Base-by-base conservation (phyloP, 2,329 filamentous ascomycete species). In the Arthroderma uncinatum region DNA sequence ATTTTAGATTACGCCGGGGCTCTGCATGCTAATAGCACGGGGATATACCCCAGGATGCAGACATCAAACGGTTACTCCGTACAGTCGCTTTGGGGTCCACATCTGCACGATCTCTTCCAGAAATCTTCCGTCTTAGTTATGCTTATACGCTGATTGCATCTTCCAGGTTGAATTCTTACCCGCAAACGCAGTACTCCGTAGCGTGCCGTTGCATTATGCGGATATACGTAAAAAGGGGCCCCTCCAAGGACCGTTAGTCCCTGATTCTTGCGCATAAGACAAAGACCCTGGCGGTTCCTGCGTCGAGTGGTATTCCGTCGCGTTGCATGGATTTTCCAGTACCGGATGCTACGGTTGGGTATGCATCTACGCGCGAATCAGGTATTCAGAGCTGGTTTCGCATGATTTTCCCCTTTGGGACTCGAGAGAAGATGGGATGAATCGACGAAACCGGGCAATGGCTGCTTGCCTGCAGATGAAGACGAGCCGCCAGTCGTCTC, bases 41-140 rank as follows among this genome's bases (percentile, higher is more conserved):
- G 40, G 21, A 44, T 42, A 42, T 44, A 42, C 39, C 40, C 10
- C 10, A 44, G 14, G 21, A 12, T 44, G 2, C 16, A 23, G 9
- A 40, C 14, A 40, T 40, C 12, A 19, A 14, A 23, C 23, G 28
- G 14, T 9, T 42, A 50, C 25, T 30, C 25, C 28, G 25, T 16
- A 10, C 5, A 30, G 44, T 14, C 30, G 28, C 44, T 50, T 50
- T 30, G 44, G 25, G 44, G 44, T 50, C 44, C 44, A 50, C 44
- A 50, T 7, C 44, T 50, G 44, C 44, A 50, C 44, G 44, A 50
- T 50, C 44, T 33, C 21, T 50, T 50, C 44, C 19, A 25, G 44
- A 50, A 50, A 33, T 50, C 44, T 50, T 50, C 44, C 44, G 44
- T 50, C 28, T 14, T 4, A 33, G 44, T 30, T 50, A 50, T 50